Conservation (phyloP, 306 rosid species). For the Hippophae rhamnoides region DNA sequence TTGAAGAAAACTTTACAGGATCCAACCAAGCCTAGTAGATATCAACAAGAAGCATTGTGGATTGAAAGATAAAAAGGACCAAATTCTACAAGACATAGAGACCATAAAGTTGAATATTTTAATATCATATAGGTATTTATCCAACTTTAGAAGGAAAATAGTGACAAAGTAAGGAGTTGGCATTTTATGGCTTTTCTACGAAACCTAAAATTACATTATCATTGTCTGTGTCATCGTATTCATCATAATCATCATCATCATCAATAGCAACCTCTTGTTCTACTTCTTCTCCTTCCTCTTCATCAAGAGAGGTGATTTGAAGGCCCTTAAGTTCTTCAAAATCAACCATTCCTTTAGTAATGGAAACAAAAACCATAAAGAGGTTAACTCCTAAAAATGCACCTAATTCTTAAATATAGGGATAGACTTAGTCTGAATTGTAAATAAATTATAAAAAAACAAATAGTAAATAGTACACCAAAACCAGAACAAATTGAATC, state of each 20-base stretch:
- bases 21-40: slow-evolving; percentile 74
- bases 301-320: not conserved
- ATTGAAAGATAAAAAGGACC: not conserved
- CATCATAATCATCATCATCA: not conserved
- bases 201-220: slow-evolving; percentile 53
- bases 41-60: not conserved
- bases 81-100: not conserved
- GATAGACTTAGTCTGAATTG: too few relatives aligned
- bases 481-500: too few relatives aligned
- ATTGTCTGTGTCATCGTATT: slow-evolving; percentile 33
- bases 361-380: too few relatives aligned
- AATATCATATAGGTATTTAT: slow-evolving; percentile 54
- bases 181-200: slow-evolving; percentile 40
- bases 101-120: slow-evolving; percentile 4
- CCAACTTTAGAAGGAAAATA: slow-evolving; percentile 87
- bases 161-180: slow-evolving; percentile 45
- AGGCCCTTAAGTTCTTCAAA: slow-evolving; percentile 1
- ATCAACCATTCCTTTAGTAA: not conserved
- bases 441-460: too few relatives aligned
- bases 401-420: too few relatives aligned
- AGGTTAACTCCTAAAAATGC: too few relatives aligned
- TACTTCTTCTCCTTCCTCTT: not conserved
- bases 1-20: slow-evolving; percentile 61
- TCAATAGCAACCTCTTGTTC: not conserved
- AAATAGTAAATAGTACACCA: too few relatives aligned